Conservation (phyloP, 441 rosid genomes). For the Populus hybrid region DNA sequence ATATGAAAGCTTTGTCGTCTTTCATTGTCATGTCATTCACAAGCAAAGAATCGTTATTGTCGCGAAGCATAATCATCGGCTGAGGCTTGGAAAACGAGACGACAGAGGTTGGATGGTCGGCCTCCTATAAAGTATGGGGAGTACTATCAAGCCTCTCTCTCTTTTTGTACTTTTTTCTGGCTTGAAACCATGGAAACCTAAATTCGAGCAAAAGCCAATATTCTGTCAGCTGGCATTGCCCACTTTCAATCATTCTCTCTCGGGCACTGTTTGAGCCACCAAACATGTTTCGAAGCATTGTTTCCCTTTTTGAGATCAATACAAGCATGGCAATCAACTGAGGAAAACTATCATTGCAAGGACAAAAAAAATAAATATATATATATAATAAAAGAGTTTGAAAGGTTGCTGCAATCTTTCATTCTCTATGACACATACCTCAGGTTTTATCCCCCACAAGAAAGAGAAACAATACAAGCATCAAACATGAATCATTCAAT, state of each 20-base stretch:
- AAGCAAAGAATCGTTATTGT: neutral
- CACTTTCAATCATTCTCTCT: neutral
- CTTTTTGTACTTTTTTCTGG: neutral
- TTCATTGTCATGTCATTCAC: neutral
- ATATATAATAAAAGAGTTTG: neutral
- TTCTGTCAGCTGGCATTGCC: neutral
- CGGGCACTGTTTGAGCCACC: neutral
- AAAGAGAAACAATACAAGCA: neutral
- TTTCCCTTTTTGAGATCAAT: neutral
- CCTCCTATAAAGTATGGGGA: neutral
- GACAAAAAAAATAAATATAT: neutral
- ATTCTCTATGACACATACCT: neutral
- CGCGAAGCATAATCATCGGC: neutral
- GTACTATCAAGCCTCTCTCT: neutral
- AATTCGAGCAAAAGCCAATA: neutral
- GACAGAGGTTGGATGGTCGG: neutral
- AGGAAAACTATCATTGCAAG: neutral
- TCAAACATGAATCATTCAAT: neutral
- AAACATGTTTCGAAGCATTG: too few relatives aligned
- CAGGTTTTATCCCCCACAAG: neutral
- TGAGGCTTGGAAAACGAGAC: neutral
- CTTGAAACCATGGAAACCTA: neutral
- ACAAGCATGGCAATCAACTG: neutral
- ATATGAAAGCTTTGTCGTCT: too few relatives aligned
- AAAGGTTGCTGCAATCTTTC: neutral